phyloP scores from a whole-genome alignment of 192 early-diverging fungal species.

The Oehlia diaphana region DNA sequence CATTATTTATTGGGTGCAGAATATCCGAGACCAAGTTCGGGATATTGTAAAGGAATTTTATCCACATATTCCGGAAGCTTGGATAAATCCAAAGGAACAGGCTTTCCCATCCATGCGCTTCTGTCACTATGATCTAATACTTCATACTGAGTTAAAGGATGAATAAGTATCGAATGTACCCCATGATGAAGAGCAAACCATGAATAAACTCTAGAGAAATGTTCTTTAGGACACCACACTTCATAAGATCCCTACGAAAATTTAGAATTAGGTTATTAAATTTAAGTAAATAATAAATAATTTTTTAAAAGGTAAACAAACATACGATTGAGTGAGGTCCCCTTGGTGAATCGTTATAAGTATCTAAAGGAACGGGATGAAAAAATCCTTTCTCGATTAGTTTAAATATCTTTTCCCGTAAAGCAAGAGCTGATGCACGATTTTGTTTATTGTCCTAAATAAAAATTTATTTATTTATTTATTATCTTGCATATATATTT shows the following conservation, averaged over 20 bases:
- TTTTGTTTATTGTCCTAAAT: slow-evolving; percentile 45
- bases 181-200: slow-evolving; percentile 56
- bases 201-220: slow-evolving; percentile 55
- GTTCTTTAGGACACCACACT: slow-evolving; percentile 63
- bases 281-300: background rate
- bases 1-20: slow-evolving; percentile 31
- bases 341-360: slow-evolving; percentile 42
- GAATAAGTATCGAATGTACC: slow-evolving; percentile 55
- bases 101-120: slow-evolving; percentile 58
- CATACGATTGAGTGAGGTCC: slow-evolving; percentile 63
- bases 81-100: slow-evolving; percentile 51
- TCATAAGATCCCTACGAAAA: slow-evolving; percentile 47
- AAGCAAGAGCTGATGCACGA: slow-evolving; percentile 35
- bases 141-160: slow-evolving; percentile 58
- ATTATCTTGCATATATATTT: background rate
- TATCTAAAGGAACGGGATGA: slow-evolving; percentile 50
- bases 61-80: slow-evolving; percentile 34
- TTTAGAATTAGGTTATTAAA: background rate
- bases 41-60: slow-evolving; percentile 58
- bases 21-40: slow-evolving; percentile 64
- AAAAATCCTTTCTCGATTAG: slow-evolving; percentile 52
- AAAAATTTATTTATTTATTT: too few relatives aligned
- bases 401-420: slow-evolving; percentile 44
- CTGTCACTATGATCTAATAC: slow-evolving; percentile 57
- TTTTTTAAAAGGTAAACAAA: background rate